These are phyloP conservation scores for Aureobasidium vineae DNA, from an alignment of 2,329 filamentous ascomycete species.

Conservation along the genomic window DNA sequence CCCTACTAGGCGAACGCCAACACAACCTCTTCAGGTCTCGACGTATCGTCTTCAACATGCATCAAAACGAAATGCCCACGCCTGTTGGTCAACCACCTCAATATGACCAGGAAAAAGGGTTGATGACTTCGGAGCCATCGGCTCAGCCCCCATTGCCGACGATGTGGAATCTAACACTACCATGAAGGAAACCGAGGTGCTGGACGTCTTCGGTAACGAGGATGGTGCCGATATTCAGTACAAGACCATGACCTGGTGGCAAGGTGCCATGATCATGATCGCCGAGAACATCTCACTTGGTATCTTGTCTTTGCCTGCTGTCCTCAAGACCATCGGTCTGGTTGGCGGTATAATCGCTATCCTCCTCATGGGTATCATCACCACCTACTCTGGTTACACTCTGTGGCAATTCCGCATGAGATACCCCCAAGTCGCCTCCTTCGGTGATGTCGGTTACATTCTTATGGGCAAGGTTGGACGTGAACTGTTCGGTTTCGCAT, in stretches of 20 bases:
- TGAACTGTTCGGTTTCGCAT: slow-evolving; percentile 62
- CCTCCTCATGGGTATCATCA: slow-evolving; percentile 53
- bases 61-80: slow-evolving; percentile 18
- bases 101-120: slow-evolving; percentile 20
- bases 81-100: slow-evolving; percentile 21
- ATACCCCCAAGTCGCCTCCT: slow-evolving; percentile 55
- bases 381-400: slow-evolving; percentile 61
- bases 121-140: slow-evolving; percentile 17
- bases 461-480: slow-evolving; percentile 63
- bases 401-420: slow-evolving; percentile 59
- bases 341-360: slow-evolving; percentile 56
- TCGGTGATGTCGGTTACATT: slow-evolving; percentile 66
- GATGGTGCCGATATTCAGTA: slow-evolving; percentile 47
- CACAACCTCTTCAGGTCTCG: background rate
- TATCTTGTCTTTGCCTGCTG: slow-evolving; percentile 55
- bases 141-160: slow-evolving; percentile 6
- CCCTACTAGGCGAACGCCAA: background rate
- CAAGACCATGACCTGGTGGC: slow-evolving; percentile 53
- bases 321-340: slow-evolving; percentile 53
- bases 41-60: background rate
- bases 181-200: slow-evolving; percentile 24
- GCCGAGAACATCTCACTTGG: slow-evolving; percentile 59
- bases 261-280: slow-evolving; percentile 49
- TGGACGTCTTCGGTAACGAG: slow-evolving; percentile 24
- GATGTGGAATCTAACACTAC: slow-evolving; percentile 18